Conservation (phyloP, 192 early-diverging fungal genomes). For the Backusella circina region DNA sequence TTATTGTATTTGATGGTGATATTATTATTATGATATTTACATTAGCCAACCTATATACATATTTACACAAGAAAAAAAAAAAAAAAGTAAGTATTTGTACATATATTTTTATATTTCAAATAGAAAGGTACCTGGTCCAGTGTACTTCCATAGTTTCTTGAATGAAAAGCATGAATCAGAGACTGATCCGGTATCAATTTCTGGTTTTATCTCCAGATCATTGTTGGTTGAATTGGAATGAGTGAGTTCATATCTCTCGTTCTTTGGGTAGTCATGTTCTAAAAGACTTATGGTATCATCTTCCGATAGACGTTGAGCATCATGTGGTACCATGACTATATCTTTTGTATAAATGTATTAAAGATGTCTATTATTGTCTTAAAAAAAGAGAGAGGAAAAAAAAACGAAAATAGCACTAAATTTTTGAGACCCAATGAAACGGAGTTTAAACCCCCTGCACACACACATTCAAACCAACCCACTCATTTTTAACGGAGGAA, state of each 20-base stretch:
- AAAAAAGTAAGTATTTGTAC: background rate
- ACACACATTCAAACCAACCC: background rate
- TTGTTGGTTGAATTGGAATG: background rate
- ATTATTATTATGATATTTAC: background rate
- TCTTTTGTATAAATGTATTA: background rate
- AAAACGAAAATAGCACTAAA: background rate
- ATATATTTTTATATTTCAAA: background rate
- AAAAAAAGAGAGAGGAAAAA: background rate
- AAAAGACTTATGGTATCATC: background rate
- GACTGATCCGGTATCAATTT: constrained; percentile 7
- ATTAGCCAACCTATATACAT: constrained; percentile 10
- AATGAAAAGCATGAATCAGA: constrained; percentile 47
- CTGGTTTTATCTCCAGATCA: constrained; percentile 16
- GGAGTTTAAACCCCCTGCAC: background rate
- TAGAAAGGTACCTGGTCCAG: constrained; percentile 51
- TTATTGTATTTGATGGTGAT: too few relatives aligned
- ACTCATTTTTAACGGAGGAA: background rate
- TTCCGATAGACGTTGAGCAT: background rate
- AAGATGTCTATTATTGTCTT: background rate
- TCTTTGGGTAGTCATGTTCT: constrained; percentile 9
- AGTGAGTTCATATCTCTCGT: background rate
- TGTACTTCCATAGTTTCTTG: constrained; percentile 59
- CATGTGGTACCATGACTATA: constrained; percentile 18
- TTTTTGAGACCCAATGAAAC: background rate
- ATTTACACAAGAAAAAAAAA: too few relatives aligned